These are phyloP conservation scores for Pelomyxa schiedti DNA, from an alignment of 78 protist genomes.

Conservation along the genomic window DNA sequence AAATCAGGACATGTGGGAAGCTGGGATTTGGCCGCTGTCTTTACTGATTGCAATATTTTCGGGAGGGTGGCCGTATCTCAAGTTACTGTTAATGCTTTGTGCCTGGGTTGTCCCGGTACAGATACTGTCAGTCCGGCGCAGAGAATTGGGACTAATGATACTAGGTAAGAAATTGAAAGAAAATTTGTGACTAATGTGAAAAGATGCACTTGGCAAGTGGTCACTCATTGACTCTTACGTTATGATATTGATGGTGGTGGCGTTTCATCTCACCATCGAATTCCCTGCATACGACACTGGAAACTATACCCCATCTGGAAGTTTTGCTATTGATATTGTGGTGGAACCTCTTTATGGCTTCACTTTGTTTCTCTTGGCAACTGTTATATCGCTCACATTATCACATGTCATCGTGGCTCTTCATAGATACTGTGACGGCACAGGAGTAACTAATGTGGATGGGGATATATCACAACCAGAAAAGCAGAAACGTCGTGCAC, in stretches of 20 bases:
- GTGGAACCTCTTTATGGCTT: slow-evolving; percentile 27
- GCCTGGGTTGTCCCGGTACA: slow-evolving; percentile 18
- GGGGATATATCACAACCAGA: not conserved
- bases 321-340: not conserved
- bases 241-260: slow-evolving; percentile 23
- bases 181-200: not conserved
- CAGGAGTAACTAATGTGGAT: not conserved
- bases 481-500: not conserved
- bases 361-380: slow-evolving; percentile 15
- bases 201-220: slow-evolving; percentile 50
- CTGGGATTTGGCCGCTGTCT: slow-evolving; percentile 22
- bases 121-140: not conserved
- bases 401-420: slow-evolving; percentile 5
- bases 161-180: not conserved
- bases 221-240: slow-evolving; percentile 41
- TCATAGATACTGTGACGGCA: slow-evolving; percentile 1
- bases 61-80: slow-evolving; percentile 54
- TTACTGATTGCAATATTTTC: slow-evolving; percentile 27
- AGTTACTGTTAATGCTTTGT: slow-evolving; percentile 9
- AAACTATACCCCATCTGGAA: no score
- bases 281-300: not conserved
- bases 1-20: slow-evolving; percentile 38
- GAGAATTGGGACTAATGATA: slow-evolving; percentile 3
- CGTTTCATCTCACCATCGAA: not conserved
- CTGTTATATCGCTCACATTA: slow-evolving; percentile 14